Conservation (phyloP, 768 basidiomycete genomes). For the Leccinum broughii region DNA sequence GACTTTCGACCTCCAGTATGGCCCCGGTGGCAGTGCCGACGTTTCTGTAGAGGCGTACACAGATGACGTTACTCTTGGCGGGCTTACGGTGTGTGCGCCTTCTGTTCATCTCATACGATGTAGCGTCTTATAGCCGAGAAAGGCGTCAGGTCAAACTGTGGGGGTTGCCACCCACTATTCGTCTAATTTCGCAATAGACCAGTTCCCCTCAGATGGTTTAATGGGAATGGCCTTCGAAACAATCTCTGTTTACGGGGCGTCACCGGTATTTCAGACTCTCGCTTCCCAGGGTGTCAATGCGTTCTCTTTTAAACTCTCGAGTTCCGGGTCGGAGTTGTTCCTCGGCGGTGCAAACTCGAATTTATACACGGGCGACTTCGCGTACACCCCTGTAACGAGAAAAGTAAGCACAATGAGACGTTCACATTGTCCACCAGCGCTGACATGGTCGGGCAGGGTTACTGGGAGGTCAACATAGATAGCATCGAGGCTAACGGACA, state of each 20-base stretch:
- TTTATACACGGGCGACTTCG: slow-evolving; percentile 47
- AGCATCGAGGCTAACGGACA: background rate
- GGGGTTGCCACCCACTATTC: slow-evolving; percentile 16
- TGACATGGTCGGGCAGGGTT: slow-evolving; percentile 13
- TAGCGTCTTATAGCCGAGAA: background rate
- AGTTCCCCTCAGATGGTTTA: slow-evolving; percentile 26
- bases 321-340: slow-evolving; percentile 44
- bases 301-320: slow-evolving; percentile 51
- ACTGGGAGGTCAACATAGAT: slow-evolving; percentile 22
- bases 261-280: slow-evolving; percentile 43
- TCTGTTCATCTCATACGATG: background rate
- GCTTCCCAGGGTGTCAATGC: slow-evolving; percentile 35
- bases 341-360: slow-evolving; percentile 51
- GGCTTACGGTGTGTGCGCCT: slow-evolving; percentile 8
- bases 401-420: slow-evolving; percentile 8
- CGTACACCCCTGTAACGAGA: slow-evolving; percentile 23
- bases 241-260: slow-evolving; percentile 35
- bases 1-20: background rate
- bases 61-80: slow-evolving; percentile 15
- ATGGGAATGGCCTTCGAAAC: slow-evolving; percentile 44
- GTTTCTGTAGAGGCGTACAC: slow-evolving; percentile 10
- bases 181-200: background rate
- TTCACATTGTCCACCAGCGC: too few relatives aligned
- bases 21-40: background rate
- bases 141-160: slow-evolving; percentile 17